Evolutionary conservation across 192 early-diverging fungal genomes (phyloP).

Genomic region (Gigaspora rosea): DNA sequence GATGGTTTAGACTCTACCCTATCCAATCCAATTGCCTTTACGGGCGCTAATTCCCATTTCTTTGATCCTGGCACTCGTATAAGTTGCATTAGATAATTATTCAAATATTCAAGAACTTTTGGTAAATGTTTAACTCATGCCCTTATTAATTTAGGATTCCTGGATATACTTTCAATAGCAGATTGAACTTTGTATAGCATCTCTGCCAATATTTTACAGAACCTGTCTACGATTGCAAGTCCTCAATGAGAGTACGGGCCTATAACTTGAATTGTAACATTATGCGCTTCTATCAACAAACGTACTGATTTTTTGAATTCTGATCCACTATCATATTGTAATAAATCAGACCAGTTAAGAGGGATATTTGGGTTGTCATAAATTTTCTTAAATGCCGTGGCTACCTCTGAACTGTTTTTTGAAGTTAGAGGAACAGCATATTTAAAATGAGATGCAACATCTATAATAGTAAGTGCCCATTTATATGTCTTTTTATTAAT

Average conservation of each 20-base stretch:
- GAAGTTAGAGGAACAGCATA: background rate
- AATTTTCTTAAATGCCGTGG: constrained; percentile 1
- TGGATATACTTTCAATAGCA: no score
- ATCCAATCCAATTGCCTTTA: background rate
- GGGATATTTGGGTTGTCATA: background rate
- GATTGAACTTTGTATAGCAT: constrained; percentile 13
- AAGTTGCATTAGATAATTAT: constrained; percentile 6
- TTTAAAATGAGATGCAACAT: background rate
- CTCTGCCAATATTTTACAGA: background rate
- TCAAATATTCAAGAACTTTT: constrained; percentile 1
- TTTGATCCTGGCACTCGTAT: background rate
- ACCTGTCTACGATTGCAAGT: background rate
- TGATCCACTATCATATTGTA: constrained; percentile 5
- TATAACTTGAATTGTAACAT: constrained; percentile 6
- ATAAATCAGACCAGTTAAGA: background rate
- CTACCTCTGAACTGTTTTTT: constrained; percentile 20
- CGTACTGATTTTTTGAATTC: constrained; percentile 1
- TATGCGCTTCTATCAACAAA: background rate
- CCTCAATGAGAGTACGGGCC: background rate
- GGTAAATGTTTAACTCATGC: background rate
- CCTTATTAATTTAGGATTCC: no score
- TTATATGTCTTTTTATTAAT: background rate
- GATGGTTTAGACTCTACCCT: constrained; percentile 2
- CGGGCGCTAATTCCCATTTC: background rate
- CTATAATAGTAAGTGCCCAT: constrained; percentile 3